Percentiles rank a stretch among this genome's conserved stretches.
Conservation (phyloP, 2,329 filamentous ascomycete genomes). For the Golovinomyces cichoracearum region DNA sequence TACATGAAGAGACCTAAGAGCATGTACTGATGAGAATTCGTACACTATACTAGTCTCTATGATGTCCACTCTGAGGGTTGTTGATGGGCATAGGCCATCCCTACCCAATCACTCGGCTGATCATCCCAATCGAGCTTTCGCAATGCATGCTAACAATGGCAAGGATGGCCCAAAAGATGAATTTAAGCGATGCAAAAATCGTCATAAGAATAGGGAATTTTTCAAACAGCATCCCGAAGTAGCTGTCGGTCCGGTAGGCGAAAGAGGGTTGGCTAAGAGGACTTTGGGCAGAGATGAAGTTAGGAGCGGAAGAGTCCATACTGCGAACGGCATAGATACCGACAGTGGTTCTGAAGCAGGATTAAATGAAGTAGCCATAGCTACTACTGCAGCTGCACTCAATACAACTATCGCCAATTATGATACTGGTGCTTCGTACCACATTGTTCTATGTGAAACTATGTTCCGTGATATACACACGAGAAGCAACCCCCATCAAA, state of each 20-base stretch:
- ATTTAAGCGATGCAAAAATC: not conserved
- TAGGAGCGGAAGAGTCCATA: not conserved
- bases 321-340: not conserved
- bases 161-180: not conserved
- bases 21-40: not conserved
- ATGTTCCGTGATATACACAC: not conserved
- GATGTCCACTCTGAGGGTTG: not conserved
- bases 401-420: not conserved
- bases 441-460: not conserved
- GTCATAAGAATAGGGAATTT: conserved; percentile 1
- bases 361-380: not conserved
- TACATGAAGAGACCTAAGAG: not conserved
- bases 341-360: not conserved
- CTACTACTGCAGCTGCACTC: not conserved
- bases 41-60: not conserved
- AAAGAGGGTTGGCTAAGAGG: not conserved
- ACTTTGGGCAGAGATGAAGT: not conserved
- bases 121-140: not conserved
- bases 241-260: not conserved
- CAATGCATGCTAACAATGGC: not conserved
- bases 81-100: not conserved
- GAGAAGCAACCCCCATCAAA: not conserved
- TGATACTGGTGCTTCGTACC: conserved; percentile 1
- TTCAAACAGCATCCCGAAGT: not conserved
- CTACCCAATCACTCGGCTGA: not conserved